Evolutionary conservation across 2,329 filamentous ascomycete genomes (phyloP), one percentile per base, ranked within the genome.

Genomic region (Penicillium sp.): DNA sequence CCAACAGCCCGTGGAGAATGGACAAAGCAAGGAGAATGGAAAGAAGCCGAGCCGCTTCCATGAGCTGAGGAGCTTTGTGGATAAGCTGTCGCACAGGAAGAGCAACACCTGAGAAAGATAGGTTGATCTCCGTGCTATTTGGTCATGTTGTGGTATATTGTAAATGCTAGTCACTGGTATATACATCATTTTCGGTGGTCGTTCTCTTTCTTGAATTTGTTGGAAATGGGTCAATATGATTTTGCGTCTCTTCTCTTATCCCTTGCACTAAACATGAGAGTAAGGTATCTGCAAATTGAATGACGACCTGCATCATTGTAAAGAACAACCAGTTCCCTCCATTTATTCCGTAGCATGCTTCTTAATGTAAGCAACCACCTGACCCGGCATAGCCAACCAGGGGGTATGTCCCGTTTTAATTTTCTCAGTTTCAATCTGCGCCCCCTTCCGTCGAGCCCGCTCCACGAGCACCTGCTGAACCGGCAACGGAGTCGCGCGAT

Each of bases 391-490:
- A 4, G 61, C 70, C 46, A 72, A 55, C 70, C 70, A 72, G 7
- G 70, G 70, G 29, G 67, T 63, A 58, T 72, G 68, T 1, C 58
- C 64, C 5, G 70, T 63, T 19, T 60, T 55, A 21, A 72, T 63
- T 48, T 55, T 70, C 50, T 72, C 68, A 2, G 68, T 70, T 45
- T 67, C 65, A 36, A 75, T 65, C 5, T 52, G 25, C 13, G 66
- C 69, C 1, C 70, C 70, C 43, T 61, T 63, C 2, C 39, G 46
- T 23, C 65, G 59, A 3, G 68, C 70, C 9, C 62, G 65, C n/a
- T 71, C 70, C 2, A 73, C 65, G 63, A 74, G 66, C 21, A 65
- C 44, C 48, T 70, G 64, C 65, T 73, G 72, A 23, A 70, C 66
- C 41, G 60, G 60, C 19, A 71, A 39, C 0, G 70, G 70, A 25